Conservation (phyloP, 108 stramenopile species). For the Discostella pseudostelligera region DNA sequence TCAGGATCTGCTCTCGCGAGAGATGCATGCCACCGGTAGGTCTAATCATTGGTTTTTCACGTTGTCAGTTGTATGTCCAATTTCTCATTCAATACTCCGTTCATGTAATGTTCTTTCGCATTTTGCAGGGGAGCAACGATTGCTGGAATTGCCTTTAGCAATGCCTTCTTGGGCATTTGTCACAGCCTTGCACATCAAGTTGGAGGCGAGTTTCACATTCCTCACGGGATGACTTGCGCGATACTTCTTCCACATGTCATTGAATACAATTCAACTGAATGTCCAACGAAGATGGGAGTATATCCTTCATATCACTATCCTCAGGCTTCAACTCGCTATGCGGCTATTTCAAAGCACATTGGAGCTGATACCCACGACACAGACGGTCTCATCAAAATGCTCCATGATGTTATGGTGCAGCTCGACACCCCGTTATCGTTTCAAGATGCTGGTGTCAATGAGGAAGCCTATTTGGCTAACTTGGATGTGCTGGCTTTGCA, state of each 20-base stretch:
- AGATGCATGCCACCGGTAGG: no score
- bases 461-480: slow-evolving; percentile 26
- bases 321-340: slow-evolving; percentile 32
- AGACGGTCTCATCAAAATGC: slow-evolving; percentile 20
- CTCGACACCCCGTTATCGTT: slow-evolving; percentile 32
- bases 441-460: slow-evolving; percentile 28
- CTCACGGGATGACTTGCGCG: background rate
- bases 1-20: slow-evolving; percentile 25
- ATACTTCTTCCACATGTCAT: slow-evolving; percentile 28
- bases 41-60: no score
- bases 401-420: slow-evolving; percentile 28
- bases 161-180: slow-evolving; percentile 44
- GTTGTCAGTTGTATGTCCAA: no score
- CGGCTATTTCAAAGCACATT: slow-evolving; percentile 27
- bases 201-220: background rate
- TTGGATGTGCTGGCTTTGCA: slow-evolving; percentile 38
- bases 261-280: slow-evolving; percentile 30
- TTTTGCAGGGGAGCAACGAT: slow-evolving; percentile 35
- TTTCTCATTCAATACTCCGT: no score
- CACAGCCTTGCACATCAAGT: slow-evolving; percentile 41
- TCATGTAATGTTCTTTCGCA: no score
- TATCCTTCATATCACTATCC: slow-evolving; percentile 38
- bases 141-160: slow-evolving; percentile 46
- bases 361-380: slow-evolving; percentile 23
- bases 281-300: slow-evolving; percentile 35